Conservation (phyloP, 768 basidiomycete genomes). For the Amanita muscaria region DNA sequence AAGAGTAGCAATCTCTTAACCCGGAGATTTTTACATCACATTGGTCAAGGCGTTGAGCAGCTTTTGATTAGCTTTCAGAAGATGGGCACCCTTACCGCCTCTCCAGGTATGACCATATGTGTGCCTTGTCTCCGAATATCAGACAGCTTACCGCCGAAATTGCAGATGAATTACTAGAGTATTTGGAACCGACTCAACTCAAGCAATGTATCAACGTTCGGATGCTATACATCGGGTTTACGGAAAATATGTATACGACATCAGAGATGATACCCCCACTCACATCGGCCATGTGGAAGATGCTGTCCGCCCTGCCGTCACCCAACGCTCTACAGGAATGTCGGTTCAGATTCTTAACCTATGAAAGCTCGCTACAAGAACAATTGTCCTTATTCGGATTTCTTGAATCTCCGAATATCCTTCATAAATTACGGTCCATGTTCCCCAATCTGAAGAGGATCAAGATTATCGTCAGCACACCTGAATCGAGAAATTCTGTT, state of each 20-base stretch:
- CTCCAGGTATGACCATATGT: not conserved
- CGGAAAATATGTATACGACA: no score
- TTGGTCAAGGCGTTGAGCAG: not conserved
- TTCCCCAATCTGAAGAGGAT: conserved; percentile 3
- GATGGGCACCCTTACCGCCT: not conserved
- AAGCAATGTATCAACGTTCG: not conserved
- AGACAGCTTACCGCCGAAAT: not conserved
- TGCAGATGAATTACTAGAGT: not conserved
- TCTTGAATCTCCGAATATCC: not conserved
- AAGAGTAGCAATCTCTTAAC: not conserved
- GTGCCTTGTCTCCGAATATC: no score
- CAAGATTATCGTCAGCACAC: not conserved
- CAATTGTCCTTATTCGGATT: not conserved
- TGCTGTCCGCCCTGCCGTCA: not conserved
- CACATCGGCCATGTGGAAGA: not conserved
- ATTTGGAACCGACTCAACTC: not conserved
- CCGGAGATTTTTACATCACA: conserved; percentile 1
- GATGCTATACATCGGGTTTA: not conserved
- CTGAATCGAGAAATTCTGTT: not conserved
- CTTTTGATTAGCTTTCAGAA: not conserved
- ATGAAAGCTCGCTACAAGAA: not conserved
- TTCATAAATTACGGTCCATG: not conserved
- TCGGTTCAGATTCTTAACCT: not conserved
- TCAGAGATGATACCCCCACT: not conserved
- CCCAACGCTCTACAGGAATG: not conserved